phyloP scores from a whole-genome alignment of 192 early-diverging fungal species.

The Coemansia reversa region DNA sequence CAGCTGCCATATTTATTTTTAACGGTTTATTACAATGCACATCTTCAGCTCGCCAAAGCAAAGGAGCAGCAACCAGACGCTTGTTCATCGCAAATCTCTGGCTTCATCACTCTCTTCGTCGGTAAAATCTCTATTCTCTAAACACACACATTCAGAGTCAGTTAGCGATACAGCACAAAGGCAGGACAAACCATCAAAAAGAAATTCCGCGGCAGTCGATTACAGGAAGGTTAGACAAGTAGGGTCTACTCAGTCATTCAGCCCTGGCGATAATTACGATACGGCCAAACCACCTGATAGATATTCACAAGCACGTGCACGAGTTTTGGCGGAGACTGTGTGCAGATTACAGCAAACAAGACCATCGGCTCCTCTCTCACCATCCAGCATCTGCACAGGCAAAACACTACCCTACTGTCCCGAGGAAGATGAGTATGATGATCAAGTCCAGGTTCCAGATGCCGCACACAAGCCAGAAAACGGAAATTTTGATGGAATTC shows the following conservation, averaged over 20 bases:
- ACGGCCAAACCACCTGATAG: conserved; percentile 10
- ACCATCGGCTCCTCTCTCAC: conserved; percentile 26
- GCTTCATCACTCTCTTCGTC: conserved; percentile 23
- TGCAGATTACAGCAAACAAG: conserved; percentile 28
- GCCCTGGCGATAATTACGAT: neutral
- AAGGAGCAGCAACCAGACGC: conserved; percentile 14
- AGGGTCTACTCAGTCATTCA: conserved; percentile 4
- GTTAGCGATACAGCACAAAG: neutral
- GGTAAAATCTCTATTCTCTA: conserved; percentile 41
- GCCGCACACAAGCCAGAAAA: conserved; percentile 3
- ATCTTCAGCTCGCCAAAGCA: conserved; percentile 26
- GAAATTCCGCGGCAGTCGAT: conserved; percentile 1
- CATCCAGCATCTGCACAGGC: conserved; percentile 42
- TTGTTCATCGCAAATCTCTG: conserved; percentile 26
- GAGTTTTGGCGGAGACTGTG: conserved; percentile 38
- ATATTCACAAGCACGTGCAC: conserved; percentile 35
- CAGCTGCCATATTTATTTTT: neutral
- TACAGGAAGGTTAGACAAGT: conserved; percentile 2
- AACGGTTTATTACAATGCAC: conserved; percentile 11
- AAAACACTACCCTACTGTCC: conserved; percentile 43
- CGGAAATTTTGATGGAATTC: conserved; percentile 15
- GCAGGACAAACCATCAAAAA: neutral
- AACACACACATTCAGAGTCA: conserved; percentile 6
- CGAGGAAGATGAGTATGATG: conserved; percentile 35
- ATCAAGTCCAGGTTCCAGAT: conserved; percentile 2